These are phyloP conservation scores for Yamadazyma paraphyllophila DNA, from an alignment of 805 yeast genomes.

Conservation along the genomic window DNA sequence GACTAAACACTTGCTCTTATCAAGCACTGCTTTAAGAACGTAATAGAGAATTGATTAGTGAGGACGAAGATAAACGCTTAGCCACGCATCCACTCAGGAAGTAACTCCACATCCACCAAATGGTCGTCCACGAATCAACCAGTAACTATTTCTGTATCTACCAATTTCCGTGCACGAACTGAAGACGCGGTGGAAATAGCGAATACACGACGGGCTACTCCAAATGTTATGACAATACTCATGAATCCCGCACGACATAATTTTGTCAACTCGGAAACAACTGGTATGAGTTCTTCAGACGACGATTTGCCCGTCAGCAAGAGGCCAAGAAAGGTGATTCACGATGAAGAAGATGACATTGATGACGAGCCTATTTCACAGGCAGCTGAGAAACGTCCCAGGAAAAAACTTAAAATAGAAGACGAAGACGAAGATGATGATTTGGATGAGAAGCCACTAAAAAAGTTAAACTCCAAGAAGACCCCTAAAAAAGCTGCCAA, in stretches of 20 bases:
- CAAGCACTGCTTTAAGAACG: background rate
- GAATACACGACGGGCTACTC: background rate
- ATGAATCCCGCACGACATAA: conserved; percentile 5
- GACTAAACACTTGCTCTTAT: too few species aligned
- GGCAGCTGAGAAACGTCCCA: background rate
- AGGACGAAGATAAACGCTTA: too few species aligned
- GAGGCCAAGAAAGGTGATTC: conserved; percentile 14
- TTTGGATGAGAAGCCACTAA: background rate
- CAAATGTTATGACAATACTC: conserved; percentile 1
- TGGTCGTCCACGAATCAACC: background rate
- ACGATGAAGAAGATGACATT: conserved; percentile 11
- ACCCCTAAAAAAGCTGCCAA: background rate
- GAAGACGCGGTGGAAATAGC: background rate
- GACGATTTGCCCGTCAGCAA: conserved; percentile 21
- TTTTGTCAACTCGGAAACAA: background rate
- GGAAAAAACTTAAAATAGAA: conserved; percentile 6
- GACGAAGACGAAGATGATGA: background rate
- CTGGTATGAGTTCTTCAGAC: conserved; percentile 22
- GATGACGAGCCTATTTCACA: conserved; percentile 17
- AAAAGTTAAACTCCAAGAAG: background rate
- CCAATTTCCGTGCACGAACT: too few species aligned
- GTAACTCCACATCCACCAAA: too few species aligned
- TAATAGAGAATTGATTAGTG: background rate
- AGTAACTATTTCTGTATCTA: too few species aligned
- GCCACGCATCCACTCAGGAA: too few species aligned